A percentile compares a stretch with the other conserved stretches of the same genome.
Conservation (phyloP, 2,329 filamentous ascomycete species). For the Elsinoe arachidis region DNA sequence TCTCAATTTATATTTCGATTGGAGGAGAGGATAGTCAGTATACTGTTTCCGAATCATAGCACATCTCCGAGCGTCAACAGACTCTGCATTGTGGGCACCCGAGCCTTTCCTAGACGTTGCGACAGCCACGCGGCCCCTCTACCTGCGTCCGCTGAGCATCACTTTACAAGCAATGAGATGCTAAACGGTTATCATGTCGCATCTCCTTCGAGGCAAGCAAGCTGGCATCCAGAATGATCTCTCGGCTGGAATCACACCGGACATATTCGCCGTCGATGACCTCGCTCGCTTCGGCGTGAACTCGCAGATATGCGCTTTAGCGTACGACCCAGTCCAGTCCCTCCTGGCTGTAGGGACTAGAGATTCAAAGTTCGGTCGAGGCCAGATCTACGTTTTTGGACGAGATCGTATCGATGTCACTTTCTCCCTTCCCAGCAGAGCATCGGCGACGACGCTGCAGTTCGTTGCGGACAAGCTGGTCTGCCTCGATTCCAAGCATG, state of each 20-base stretch:
- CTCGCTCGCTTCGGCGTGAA: constrained; percentile 69
- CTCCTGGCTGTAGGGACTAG: constrained; percentile 86
- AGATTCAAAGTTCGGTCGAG: constrained; percentile 74
- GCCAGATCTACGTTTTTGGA: constrained; percentile 84
- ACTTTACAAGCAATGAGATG: background rate
- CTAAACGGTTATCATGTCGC: constrained; percentile 54
- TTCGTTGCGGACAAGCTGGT: constrained; percentile 83
- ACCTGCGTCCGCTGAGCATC: background rate
- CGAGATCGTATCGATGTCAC: constrained; percentile 69
- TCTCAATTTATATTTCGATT: background rate
- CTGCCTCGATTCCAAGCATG: constrained; percentile 76
- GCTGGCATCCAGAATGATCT: constrained; percentile 86
- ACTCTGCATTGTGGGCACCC: too few species aligned
- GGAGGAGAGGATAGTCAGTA: too few species aligned
- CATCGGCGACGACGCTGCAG: constrained; percentile 67
- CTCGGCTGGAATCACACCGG: constrained; percentile 68
- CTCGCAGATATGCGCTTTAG: constrained; percentile 60
- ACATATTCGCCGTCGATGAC: constrained; percentile 75
- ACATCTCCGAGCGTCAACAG: too few species aligned
- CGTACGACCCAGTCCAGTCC: constrained; percentile 90
- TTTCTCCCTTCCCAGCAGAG: constrained; percentile 60
- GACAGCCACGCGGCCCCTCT: background rate
- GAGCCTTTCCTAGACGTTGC: background rate
- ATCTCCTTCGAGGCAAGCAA: constrained; percentile 86
- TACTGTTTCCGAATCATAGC: too few species aligned